Base-by-base conservation (phyloP, 208 protist species). In the Trypanosoma vivax region DNA sequence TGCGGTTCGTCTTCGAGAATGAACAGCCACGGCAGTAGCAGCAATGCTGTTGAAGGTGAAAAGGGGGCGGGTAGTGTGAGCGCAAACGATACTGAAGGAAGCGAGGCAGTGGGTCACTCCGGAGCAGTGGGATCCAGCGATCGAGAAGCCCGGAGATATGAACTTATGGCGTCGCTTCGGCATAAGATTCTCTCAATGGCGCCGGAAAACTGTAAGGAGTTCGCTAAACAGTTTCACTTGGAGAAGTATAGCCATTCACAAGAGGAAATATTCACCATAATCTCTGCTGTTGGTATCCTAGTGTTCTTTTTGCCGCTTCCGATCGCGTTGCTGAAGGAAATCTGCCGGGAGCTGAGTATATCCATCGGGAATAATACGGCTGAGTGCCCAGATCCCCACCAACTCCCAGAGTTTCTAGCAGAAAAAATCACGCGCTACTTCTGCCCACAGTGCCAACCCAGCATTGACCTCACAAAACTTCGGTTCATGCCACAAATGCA, bases 401-500 rank as follows among this genome's bases (percentile, higher is more conserved):
- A 81, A 28, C 68, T 81, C 19, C 48, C 65, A 1, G 75, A 84
- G 61, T 53, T 70, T 14, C 55, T 88, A 7, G 76, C 79, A 23
- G 73, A 88, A 57, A 80, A 78, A 50, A 65, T 87, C 40, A 71
- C 59, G n/a, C 59, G 60, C 34, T 64, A 75, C 56, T 56, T 87
- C 25, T 82, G 79, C 56, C 75, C 68, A 19, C 61, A 67, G 7
- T 50, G 52, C 9, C 28, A 49, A 43, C 16, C 34, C 11, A 51
- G 60, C 41, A 59, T 60, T 50, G 40, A 54, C 0, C 50, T 82
- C 14, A 48, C 71, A 21, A 71, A 79, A 28, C 66, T 87, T 30
- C 35, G 52, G 31, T 88, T 85, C 34, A 54, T 92, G 38, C 79
- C 84, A 13, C 70, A 73, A 3, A 61, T 92, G 67, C 73, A 84